Base-by-base conservation (phyloP, 148 eudicot genomes). In the Fagopyrum homotropicum region DNA sequence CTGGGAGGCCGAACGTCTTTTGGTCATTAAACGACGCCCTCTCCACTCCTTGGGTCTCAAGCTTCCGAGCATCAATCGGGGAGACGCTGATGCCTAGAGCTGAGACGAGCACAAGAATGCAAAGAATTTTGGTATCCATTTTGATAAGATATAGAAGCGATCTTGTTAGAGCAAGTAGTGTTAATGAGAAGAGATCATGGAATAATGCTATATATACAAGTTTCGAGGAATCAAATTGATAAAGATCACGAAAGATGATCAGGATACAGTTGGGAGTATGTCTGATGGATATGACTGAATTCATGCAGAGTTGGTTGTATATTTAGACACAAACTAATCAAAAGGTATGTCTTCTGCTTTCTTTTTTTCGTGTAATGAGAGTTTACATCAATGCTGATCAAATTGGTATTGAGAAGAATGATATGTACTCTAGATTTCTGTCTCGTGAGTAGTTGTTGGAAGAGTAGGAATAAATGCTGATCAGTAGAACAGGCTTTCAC, bases 1-100 rank as follows among this genome's bases (percentile, higher is more conserved):
- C 14, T 5, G 70, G 70, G 70, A 64, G 70, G 45, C 70, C 70
- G 70, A 64, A 64, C 45, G 46, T 64, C 70, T 64, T 64, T 5
- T 64, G 45, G 40, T 64, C 70, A 64, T 40, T 16, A 11, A 64
- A 64, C 46, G 45, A 8, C 7, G 17, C 14, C 46, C 17, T 10
- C 9, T 48, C 11, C 44, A 44, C 0, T 9, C 2, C 69, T 30
- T 35, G 45, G 16, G 5, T 10, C 9, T 26, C 43, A 45, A 30
- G 9, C 19, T 64, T 64, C 70, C 70, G 40, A 14, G 70, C 70
- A 2, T 40, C 70, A 12, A 64, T 35, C 8, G 46, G 7, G 35
- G 70, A 12, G 4, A n/a, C 35, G 14, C n/a, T 14, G 46, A 64
- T 3, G 70, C 45, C 45, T 35, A 64, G 17, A 22, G 46, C 17